phyloP scores from a whole-genome alignment of 768 basidiomycete species.

The Rhizopogon rudus region DNA sequence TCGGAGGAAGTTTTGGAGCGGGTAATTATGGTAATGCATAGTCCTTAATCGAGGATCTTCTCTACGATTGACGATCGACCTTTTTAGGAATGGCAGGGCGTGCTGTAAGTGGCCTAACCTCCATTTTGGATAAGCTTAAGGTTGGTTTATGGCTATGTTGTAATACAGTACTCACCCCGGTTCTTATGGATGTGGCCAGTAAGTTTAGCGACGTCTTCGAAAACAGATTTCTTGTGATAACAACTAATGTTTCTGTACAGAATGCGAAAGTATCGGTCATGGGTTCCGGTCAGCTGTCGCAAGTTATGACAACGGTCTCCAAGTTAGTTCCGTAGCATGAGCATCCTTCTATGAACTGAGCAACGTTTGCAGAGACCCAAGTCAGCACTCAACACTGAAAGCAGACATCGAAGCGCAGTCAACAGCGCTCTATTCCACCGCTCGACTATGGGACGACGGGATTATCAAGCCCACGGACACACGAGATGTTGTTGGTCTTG shows the following conservation, averaged over 20 bases:
- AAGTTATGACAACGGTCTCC: constrained; percentile 89
- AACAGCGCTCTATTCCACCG: constrained; percentile 81
- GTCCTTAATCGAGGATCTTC: neutral
- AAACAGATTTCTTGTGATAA: neutral
- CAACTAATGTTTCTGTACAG: constrained; percentile 27
- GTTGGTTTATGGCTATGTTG: neutral
- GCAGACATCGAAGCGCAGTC: constrained; percentile 87
- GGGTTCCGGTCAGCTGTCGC: constrained; percentile 90
- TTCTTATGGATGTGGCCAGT: constrained; percentile 99
- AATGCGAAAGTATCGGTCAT: constrained; percentile 94
- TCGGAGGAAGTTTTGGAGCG: constrained; percentile 92
- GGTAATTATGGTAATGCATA: constrained; percentile 77
- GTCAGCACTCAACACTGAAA: constrained; percentile 70
- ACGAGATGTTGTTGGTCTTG: constrained; percentile 81
- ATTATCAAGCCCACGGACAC: constrained; percentile 90
- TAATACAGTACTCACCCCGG: constrained; percentile 76
- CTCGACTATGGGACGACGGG: constrained; percentile 92
- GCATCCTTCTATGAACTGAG: neutral
- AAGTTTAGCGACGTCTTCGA: constrained; percentile 23
- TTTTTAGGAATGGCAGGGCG: constrained; percentile 83
- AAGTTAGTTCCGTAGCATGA: constrained; percentile 41
- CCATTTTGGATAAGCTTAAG: neutral
- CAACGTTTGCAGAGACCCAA: constrained; percentile 55
- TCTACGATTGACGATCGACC: constrained; percentile 7
- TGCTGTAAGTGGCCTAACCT: constrained; percentile 53